Conservation (phyloP, 257 asterid genomes). For the Ajuga chamaepitys region DNA sequence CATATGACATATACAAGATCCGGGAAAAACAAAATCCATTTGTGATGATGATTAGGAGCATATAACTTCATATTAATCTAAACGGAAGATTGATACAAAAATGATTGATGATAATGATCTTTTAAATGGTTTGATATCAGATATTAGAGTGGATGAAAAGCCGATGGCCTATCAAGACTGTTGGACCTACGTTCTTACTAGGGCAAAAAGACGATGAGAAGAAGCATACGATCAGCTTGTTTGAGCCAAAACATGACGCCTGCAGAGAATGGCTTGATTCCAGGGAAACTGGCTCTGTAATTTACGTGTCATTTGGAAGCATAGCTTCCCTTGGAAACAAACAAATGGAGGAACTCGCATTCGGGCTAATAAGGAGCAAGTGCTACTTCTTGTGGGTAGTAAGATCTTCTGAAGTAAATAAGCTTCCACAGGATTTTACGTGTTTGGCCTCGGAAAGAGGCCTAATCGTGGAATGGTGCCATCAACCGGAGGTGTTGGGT, state of each 20-base stretch:
- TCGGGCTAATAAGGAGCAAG: slow-evolving; percentile 12
- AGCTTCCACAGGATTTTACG: slow-evolving; percentile 26
- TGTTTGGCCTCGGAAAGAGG: slow-evolving; percentile 16
- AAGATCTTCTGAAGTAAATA: slow-evolving; percentile 22
- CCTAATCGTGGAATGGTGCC: slow-evolving; percentile 33
- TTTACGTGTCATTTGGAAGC: slow-evolving; percentile 33
- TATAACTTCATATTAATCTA: too few species aligned
- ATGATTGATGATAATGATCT: too few species aligned
- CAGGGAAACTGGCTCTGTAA: slow-evolving; percentile 1
- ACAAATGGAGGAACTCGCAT: slow-evolving; percentile 40
- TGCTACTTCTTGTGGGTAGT: slow-evolving; percentile 33
- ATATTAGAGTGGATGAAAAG: slow-evolving; percentile 23
- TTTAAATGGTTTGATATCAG: slow-evolving; percentile 1
- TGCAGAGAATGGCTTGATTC: slow-evolving; percentile 27
- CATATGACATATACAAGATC: too few species aligned
- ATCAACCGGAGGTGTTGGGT: slow-evolving; percentile 32
- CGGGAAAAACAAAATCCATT: too few species aligned
- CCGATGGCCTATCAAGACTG: slow-evolving; percentile 15
- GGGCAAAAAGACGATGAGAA: neutral
- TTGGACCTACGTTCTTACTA: slow-evolving; percentile 26
- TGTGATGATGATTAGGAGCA: too few species aligned
- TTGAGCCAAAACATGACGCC: slow-evolving; percentile 18
- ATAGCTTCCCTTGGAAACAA: slow-evolving; percentile 7
- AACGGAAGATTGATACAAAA: too few species aligned
- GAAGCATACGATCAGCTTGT: slow-evolving; percentile 18